Evolutionary conservation across 1,284 basidiomycete genomes (phyloP), one percentile per base, ranked within the genome.

Genomic region (Cerrena zonata): DNA sequence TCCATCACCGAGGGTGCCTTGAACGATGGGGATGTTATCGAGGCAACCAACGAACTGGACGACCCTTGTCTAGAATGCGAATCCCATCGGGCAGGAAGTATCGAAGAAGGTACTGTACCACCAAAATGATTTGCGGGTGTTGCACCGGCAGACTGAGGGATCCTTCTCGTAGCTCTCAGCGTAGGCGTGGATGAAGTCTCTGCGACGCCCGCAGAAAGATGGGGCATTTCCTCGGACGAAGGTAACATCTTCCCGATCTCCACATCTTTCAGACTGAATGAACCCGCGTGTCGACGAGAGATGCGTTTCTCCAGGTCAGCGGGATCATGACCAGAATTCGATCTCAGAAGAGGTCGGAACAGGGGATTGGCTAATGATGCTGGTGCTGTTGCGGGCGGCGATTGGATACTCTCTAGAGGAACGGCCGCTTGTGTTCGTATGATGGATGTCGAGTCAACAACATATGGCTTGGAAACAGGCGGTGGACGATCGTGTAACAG

Each of bases 221-320:
- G 53, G 11, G 62, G 60, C 3, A 56, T 43, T 48, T 73, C 73
- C 38, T 80, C 76, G 56, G 80, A 79, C 13, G 84, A 84, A 2
- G 90, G 87, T 56, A 95, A 70, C 49, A 80, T 75, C 67, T 86
- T 90, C 34, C 93, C 93, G 50, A 91, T 82, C 65, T 94, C 86
- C 1, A 96, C 87, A 64, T 96, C 93, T 62, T 91, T 89, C 30
- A 79, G 86, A 57, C 91, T 94, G 72, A 95, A 96, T 0, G 92
- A 95, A 4, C 93, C 93, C 1, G 89, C 93, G 65, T 95, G 90
- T 21, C 93, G 77, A n/a, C 92, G 79, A 54, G 77, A 78, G 59
- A 75, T 80, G 50, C 69, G 68, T 52, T 69, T 63, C n/a, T 64
- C 50, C 15, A 55, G 48, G 39, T 62, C 61, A 4, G 54, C 42